Evolutionary conservation across 805 yeast species (phyloP).

Genomic region (Lachancea mirantina): DNA sequence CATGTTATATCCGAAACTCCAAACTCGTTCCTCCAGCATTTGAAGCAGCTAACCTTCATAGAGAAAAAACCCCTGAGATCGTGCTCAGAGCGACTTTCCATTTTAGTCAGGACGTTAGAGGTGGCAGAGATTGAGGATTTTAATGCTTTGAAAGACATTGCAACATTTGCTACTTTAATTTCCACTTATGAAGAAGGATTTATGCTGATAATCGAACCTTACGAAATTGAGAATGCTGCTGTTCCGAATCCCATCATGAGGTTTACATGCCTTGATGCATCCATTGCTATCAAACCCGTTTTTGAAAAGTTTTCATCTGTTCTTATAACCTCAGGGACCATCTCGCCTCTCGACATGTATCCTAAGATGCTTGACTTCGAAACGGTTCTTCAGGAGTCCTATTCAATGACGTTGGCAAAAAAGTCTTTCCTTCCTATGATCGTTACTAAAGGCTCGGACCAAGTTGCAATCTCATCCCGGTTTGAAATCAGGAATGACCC

Average conservation of each 20-base stretch:
- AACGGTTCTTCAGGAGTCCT: conserved; percentile 89
- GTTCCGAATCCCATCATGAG: conserved; percentile 95
- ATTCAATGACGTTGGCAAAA: conserved; percentile 90
- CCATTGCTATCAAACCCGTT: conserved; percentile 95
- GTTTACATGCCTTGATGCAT: conserved; percentile 93
- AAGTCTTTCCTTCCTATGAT: conserved; percentile 91
- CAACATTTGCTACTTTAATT: conserved; percentile 92
- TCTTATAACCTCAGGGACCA: conserved; percentile 94
- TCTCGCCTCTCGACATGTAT: conserved; percentile 97
- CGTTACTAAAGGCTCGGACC: conserved; percentile 96
- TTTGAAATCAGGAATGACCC: conserved; percentile 98
- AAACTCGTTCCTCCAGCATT: conserved; percentile 80
- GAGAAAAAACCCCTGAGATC: conserved; percentile 87
- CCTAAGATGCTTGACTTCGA: conserved; percentile 94
- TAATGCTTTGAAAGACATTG: conserved; percentile 88
- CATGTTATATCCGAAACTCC: conserved; percentile 99
- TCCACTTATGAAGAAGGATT: conserved; percentile 94
- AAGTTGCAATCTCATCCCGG: conserved; percentile 91
- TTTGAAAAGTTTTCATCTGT: conserved; percentile 90
- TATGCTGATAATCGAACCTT: conserved; percentile 86
- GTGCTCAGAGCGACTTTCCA: conserved; percentile 84
- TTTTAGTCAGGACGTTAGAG: conserved; percentile 84
- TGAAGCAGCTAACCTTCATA: conserved; percentile 87
- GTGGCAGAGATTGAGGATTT: conserved; percentile 85
- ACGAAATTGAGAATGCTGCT: conserved; percentile 87